Evolutionary conservation across 352 stramenopile species (phyloP).

Genomic region (Phytophthora sp.): DNA sequence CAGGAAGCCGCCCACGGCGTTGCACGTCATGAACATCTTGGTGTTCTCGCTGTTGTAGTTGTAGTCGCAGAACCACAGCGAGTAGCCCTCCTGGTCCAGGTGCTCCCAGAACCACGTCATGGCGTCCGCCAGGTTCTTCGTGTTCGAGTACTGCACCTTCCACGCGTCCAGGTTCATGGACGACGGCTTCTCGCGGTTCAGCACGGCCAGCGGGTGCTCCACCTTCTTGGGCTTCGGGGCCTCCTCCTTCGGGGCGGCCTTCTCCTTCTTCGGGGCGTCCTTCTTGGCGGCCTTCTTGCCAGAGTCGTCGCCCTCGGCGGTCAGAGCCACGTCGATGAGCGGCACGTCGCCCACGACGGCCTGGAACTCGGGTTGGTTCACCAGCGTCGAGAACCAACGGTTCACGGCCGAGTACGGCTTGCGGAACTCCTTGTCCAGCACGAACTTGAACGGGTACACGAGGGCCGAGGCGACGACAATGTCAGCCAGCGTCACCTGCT

Average conservation of each 20-base stretch:
- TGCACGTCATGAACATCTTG: slow-evolving; percentile 94
- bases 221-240: slow-evolving; percentile 75
- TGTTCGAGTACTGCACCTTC: slow-evolving; percentile 95
- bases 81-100: slow-evolving; percentile 90
- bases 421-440: slow-evolving; percentile 90
- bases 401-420: slow-evolving; percentile 88
- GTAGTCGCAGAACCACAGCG: slow-evolving; percentile 92
- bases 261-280: slow-evolving; percentile 53
- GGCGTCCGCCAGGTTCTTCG: slow-evolving; percentile 70
- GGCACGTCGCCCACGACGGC: slow-evolving; percentile 91
- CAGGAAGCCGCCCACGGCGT: slow-evolving; percentile 92
- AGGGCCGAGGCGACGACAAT: slow-evolving; percentile 90
- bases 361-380: slow-evolving; percentile 95
- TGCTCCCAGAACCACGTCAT: slow-evolving; percentile 94
- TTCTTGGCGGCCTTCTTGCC: slow-evolving; percentile 40
- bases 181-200: slow-evolving; percentile 87
- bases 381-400: slow-evolving; percentile 93
- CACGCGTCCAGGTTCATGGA: slow-evolving; percentile 87
- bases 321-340: slow-evolving; percentile 77
- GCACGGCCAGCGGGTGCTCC: slow-evolving; percentile 86
- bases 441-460: slow-evolving; percentile 95
- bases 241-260: slow-evolving; percentile 44
- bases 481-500: slow-evolving; percentile 94
- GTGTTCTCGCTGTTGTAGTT: slow-evolving; percentile 95
- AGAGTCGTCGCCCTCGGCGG: slow-evolving; percentile 65